phyloP scores from a whole-genome alignment of 2,329 filamentous ascomycete genomes.

The Beauveria varroae region DNA sequence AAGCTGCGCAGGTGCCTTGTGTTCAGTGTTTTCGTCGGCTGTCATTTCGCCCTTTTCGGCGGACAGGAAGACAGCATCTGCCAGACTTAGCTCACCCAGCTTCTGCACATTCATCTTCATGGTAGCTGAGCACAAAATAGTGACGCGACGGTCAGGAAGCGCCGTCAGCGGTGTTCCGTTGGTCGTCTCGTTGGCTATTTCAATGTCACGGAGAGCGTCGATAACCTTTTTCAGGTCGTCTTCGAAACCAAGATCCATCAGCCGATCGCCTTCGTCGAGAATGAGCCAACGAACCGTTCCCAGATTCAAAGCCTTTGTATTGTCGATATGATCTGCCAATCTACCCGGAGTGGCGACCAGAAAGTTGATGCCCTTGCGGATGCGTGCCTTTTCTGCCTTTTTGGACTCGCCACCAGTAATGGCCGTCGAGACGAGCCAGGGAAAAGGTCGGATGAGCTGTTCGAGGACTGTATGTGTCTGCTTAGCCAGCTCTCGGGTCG shows the following conservation, averaged over 20 bases:
- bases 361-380: constrained; percentile 93
- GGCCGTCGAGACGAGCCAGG: constrained; percentile 89
- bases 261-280: constrained; percentile 90
- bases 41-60: constrained; percentile 49
- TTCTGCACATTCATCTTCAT: constrained; percentile 97
- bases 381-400: constrained; percentile 80
- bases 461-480: constrained; percentile 87
- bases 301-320: constrained; percentile 83
- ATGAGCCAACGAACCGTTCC: constrained; percentile 89
- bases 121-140: constrained; percentile 89
- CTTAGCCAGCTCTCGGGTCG: constrained; percentile 88
- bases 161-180: constrained; percentile 52
- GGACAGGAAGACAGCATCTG: constrained; percentile 83
- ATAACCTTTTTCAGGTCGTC: constrained; percentile 88
- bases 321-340: constrained; percentile 83
- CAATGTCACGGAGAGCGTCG: constrained; percentile 61
- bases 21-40: constrained; percentile 41
- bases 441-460: constrained; percentile 75
- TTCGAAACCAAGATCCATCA: constrained; percentile 98
- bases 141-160: constrained; percentile 70
- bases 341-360: constrained; percentile 90
- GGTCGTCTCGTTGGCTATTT: constrained; percentile 50
- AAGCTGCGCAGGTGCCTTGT: constrained; percentile 77
- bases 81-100: constrained; percentile 88
- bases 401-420: constrained; percentile 65